A percentile compares a stretch with the other conserved stretches of the same genome.
These are phyloP conservation scores for Parsonsia alboflavescens DNA, from an alignment of 257 asterid species.

Conservation along the genomic window DNA sequence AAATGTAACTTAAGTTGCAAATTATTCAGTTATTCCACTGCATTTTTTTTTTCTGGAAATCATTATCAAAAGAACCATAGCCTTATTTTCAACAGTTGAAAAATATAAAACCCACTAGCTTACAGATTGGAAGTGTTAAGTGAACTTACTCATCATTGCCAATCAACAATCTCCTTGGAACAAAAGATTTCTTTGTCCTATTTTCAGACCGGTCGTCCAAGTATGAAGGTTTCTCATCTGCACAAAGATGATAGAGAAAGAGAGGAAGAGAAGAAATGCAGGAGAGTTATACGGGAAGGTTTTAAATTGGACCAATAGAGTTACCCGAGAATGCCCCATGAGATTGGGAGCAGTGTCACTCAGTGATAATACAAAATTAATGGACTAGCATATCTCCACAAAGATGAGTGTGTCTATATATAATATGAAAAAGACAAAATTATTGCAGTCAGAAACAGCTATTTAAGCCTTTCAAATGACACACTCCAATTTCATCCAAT, in stretches of 20 bases:
- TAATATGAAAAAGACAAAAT: background rate
- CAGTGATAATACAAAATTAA: background rate
- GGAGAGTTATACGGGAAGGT: constrained; percentile 20
- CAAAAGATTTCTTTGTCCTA: constrained; percentile 46
- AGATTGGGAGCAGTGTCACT: background rate
- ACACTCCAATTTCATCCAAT: background rate
- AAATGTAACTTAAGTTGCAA: background rate
- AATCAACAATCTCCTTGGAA: constrained; percentile 74
- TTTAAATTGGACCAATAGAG: constrained; percentile 4
- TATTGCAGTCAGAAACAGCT: background rate
- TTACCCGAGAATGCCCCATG: background rate
- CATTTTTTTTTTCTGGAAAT: background rate
- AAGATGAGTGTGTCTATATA: background rate
- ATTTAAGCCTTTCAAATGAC: background rate
- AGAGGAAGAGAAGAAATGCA: constrained; percentile 19
- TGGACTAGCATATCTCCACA: background rate
- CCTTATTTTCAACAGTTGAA: background rate
- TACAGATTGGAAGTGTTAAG: constrained; percentile 14
- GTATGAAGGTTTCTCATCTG: constrained; percentile 49
- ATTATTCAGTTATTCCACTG: background rate
- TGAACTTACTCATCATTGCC: constrained; percentile 85
- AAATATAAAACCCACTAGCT: background rate
- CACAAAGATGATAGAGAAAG: constrained; percentile 11
- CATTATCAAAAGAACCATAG: background rate
- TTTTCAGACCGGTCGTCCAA: constrained; percentile 38